These are phyloP conservation scores for Blastocladiella emersonii DNA, from an alignment of 371 early-diverging fungal species.

Conservation along the genomic window DNA sequence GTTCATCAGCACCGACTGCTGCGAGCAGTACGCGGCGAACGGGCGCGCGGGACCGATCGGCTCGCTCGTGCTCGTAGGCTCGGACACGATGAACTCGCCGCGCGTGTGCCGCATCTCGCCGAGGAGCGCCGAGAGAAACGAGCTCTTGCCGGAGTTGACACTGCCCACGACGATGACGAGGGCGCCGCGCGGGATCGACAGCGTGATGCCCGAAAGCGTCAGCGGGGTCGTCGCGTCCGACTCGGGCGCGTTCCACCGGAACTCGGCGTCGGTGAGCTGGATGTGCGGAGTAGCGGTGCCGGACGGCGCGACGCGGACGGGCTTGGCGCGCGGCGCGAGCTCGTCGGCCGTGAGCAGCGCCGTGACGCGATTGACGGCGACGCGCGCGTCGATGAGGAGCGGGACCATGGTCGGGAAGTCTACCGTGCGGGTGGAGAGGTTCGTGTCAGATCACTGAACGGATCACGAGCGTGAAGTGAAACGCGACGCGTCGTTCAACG, in stretches of 20 bases:
- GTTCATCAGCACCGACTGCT: conserved; percentile 43
- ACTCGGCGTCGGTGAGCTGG: conserved; percentile 27
- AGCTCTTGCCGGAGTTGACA: conserved; percentile 42
- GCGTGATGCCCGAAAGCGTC: conserved; percentile 18
- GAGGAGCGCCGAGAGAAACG: conserved; percentile 35
- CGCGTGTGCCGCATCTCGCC: conserved; percentile 18
- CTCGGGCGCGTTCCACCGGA: no score
- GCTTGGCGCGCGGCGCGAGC: conserved; percentile 23
- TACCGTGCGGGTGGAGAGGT: no score
- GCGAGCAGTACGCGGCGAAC: conserved; percentile 74
- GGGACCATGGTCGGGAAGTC: not conserved
- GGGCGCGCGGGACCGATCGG: conserved; percentile 34
- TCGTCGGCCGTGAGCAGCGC: conserved; percentile 59
- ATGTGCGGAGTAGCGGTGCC: conserved; percentile 11
- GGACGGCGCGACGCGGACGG: not conserved
- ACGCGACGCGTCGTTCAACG: no score
- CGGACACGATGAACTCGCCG: no score
- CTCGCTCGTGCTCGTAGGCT: no score
- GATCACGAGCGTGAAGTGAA: no score
- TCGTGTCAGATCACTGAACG: no score
- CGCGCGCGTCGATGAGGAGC: conserved; percentile 43
- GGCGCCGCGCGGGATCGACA: conserved; percentile 23
- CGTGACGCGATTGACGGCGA: conserved; percentile 61
- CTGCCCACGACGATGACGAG: conserved; percentile 41
- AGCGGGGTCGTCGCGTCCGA: conserved; percentile 20